phyloP scores from a whole-genome alignment of 129 eudicot species.

The Cynara cardunculus region DNA sequence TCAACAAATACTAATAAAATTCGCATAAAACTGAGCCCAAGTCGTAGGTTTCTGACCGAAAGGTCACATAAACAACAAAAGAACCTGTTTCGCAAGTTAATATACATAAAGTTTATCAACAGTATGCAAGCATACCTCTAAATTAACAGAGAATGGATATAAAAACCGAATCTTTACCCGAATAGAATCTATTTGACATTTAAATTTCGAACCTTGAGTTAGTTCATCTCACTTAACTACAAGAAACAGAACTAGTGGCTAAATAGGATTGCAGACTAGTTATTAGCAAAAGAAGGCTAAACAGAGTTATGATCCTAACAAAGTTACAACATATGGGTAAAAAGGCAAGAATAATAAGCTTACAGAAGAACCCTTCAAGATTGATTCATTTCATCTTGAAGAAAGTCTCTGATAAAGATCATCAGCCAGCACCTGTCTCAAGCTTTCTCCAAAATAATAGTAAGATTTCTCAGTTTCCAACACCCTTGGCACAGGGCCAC shows the following conservation, averaged over 20 bases:
- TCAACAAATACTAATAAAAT: too few relatives aligned
- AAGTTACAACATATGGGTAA: slow-evolving; percentile 32
- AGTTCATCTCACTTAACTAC: slow-evolving; percentile 27
- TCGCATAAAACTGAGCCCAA: too few relatives aligned
- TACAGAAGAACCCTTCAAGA: background rate
- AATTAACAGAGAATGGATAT: background rate
- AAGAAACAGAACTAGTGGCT: slow-evolving; percentile 14
- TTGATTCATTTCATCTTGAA: slow-evolving; percentile 52
- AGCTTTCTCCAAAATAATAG: slow-evolving; percentile 73
- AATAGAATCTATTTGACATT: slow-evolving; percentile 6
- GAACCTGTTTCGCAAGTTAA: background rate
- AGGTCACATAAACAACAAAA: background rate
- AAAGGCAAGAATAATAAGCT: slow-evolving; percentile 12
- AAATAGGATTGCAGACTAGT: slow-evolving; percentile 20
- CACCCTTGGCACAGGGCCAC: slow-evolving; percentile 57
- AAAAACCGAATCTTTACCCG: slow-evolving; percentile 9
- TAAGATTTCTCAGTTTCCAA: slow-evolving; percentile 79
- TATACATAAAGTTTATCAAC: background rate
- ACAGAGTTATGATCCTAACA: slow-evolving; percentile 18
- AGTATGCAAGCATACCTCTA: background rate
- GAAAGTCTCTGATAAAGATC: slow-evolving; percentile 89
- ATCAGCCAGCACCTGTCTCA: slow-evolving; percentile 92
- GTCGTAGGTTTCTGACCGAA: too few relatives aligned
- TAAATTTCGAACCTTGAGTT: slow-evolving; percentile 11
- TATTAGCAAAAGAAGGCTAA: slow-evolving; percentile 26